A percentile compares a stretch with the other conserved stretches of the same genome.
Evolutionary conservation across 495 filamentous ascomycete genomes (phyloP).

Genomic region (Neurospora discreta): DNA sequence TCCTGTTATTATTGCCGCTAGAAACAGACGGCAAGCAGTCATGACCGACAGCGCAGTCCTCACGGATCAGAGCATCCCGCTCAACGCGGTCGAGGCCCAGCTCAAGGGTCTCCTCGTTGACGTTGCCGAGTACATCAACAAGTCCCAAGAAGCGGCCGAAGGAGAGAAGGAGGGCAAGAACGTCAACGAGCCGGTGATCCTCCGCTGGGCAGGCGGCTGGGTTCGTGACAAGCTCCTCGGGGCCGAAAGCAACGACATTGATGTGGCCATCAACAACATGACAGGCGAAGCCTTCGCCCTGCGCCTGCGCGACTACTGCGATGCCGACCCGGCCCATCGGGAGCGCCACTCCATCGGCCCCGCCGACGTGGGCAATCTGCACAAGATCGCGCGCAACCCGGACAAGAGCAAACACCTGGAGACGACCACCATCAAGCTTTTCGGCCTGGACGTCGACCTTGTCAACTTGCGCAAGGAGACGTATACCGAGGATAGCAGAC

Average conservation of each 20-base stretch:
- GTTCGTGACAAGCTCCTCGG: conserved; percentile 92
- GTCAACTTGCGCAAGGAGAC: conserved; percentile 91
- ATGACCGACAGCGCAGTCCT: background rate
- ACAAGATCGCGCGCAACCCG: conserved; percentile 79
- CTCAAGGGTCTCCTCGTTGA: conserved; percentile 63
- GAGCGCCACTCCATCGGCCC: conserved; percentile 35
- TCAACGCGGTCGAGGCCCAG: conserved; percentile 56
- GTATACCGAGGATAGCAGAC: conserved; percentile 75
- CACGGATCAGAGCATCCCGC: conserved; percentile 14
- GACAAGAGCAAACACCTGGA: conserved; percentile 97
- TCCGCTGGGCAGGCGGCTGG: conserved; percentile 97
- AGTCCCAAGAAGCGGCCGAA: conserved; percentile 7
- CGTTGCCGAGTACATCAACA: conserved; percentile 56
- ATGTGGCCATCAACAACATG: conserved; percentile 91
- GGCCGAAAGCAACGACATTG: conserved; percentile 75
- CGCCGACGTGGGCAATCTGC: conserved; percentile 50
- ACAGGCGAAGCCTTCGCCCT: conserved; percentile 78
- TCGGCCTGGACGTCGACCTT: conserved; percentile 84
- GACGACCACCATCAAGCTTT: conserved; percentile 75
- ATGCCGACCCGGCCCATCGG: conserved; percentile 26
- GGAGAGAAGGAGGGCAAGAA: background rate
- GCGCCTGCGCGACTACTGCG: conserved; percentile 45
- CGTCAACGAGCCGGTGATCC: conserved; percentile 38
- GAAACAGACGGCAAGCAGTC: background rate
- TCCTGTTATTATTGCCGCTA: background rate